These are phyloP conservation scores for Colletotrichum endophyticum DNA, from an alignment of 2,329 filamentous ascomycete species.

Conservation along the genomic window DNA sequence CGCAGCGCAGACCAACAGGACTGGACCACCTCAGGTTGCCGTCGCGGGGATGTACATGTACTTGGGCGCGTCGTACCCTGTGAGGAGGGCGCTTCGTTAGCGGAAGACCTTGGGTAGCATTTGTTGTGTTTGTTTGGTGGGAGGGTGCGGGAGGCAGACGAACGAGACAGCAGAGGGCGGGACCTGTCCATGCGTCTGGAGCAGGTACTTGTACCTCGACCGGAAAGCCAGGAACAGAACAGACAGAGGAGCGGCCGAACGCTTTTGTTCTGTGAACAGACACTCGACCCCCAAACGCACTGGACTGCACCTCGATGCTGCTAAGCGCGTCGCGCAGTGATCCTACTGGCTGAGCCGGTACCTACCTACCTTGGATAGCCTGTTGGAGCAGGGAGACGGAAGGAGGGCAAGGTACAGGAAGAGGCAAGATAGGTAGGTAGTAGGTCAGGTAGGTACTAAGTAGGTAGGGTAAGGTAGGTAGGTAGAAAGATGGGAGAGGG, in stretches of 20 bases:
- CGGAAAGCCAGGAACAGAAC: neutral
- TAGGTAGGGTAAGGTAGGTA: neutral
- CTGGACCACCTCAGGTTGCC: conserved; percentile 8
- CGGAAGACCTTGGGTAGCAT: neutral
- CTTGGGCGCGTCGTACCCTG: neutral
- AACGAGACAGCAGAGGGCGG: neutral
- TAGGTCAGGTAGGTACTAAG: neutral
- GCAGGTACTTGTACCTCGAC: neutral
- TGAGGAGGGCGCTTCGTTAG: neutral
- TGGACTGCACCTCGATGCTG: conserved; percentile 15
- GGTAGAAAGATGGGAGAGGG: neutral
- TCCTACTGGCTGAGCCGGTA: conserved; percentile 33
- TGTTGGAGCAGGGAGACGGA: neutral
- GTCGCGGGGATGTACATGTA: neutral
- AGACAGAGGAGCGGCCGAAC: neutral
- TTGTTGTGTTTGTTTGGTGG: neutral
- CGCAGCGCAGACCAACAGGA: neutral
- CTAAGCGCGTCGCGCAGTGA: conserved; percentile 38
- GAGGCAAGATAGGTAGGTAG: neutral
- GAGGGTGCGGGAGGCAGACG: neutral
- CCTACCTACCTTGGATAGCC: neutral
- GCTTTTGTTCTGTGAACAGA: conserved; percentile 4
- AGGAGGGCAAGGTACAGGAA: neutral
- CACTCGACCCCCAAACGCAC: conserved; percentile 10
- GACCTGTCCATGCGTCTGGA: neutral